phyloP scores from a whole-genome alignment of 495 filamentous ascomycete species.

The Lindgomyces ingoldianus region DNA sequence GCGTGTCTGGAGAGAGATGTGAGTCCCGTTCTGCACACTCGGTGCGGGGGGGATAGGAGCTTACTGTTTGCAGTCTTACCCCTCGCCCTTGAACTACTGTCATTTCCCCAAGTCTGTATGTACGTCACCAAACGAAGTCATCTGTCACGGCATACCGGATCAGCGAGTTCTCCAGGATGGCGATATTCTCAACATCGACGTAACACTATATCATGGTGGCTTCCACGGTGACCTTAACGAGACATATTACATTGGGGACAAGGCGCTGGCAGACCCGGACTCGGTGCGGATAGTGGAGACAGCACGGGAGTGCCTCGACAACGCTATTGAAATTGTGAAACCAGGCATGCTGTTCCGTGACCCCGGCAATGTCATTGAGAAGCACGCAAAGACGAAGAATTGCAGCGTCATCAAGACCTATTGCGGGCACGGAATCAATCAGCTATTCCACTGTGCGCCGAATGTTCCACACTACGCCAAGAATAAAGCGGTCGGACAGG shows the following conservation, averaged over 20 bases:
- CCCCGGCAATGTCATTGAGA: slow-evolving; percentile 48
- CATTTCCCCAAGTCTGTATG: slow-evolving; percentile 98
- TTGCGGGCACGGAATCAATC: slow-evolving; percentile 50
- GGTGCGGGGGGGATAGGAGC: not conserved
- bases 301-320: slow-evolving; percentile 45
- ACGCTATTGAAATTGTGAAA: slow-evolving; percentile 49
- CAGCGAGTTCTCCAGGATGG: slow-evolving; percentile 46
- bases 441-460: slow-evolving; percentile 48
- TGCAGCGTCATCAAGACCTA: slow-evolving; percentile 49
- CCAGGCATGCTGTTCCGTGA: slow-evolving; percentile 49
- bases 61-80: slow-evolving; percentile 70
- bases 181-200: slow-evolving; percentile 51
- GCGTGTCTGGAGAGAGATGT: slow-evolving; percentile 92
- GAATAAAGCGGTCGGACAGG: slow-evolving; percentile 49
- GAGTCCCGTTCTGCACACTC: slow-evolving; percentile 38
- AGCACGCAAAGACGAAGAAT: slow-evolving; percentile 43
- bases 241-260: slow-evolving; percentile 49
- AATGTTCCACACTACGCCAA: slow-evolving; percentile 53
- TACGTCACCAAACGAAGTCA: slow-evolving; percentile 93
- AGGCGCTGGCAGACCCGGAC: slow-evolving; percentile 45
- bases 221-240: slow-evolving; percentile 51
- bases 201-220: slow-evolving; percentile 48
- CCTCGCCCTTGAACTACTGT: slow-evolving; percentile 93
- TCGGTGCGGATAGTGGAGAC: slow-evolving; percentile 47
- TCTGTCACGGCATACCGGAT: slow-evolving; percentile 56